Base-by-base conservation (phyloP, 208 protist genomes). In the Leishmania turanica region DNA sequence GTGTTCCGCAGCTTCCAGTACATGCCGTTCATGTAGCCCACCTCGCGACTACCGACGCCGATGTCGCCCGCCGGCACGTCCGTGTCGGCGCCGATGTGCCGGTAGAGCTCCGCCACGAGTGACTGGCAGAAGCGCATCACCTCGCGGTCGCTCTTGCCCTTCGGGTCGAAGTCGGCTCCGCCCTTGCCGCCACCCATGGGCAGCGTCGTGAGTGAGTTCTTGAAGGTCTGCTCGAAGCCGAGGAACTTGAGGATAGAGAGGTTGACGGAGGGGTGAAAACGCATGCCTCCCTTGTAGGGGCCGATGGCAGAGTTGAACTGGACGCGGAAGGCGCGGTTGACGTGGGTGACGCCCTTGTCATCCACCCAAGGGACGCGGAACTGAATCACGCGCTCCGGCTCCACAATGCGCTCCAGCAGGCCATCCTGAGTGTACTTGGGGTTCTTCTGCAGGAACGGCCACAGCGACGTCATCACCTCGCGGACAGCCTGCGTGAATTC, bases 141-240 rank as follows among this genome's bases (percentile, higher is more conserved):
- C 87, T 99, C 98, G 40, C 47, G 56, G 75, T 99, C 95, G 68
- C 89, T 95, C 88, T 98, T 98, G 68, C 98, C 97, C 84, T 98
- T 96, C 7, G 96, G 95, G 81, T 99, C 93, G 81, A 99, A 99
- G 88, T 99, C 97, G 31, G 95, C 96, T 47, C 97, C 96, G 70
- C 98, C 98, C 88, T 99, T 99, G 70, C 88, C 96, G 75, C 96
- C 97, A 42, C 97, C 97, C 86, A 99, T 96, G 37, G 96, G 94
- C 40, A 99, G 88, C 58, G 88, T 93, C 68, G 97, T 99, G 34
- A 99, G 90, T 34, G 96, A 89, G 84, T 99, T 99, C 88, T 99
- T 99, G 80, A 99, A 98, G 73, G 89, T 98, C 88, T 99, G 97
- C 87, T 99, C 97, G 84, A 99, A 99, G 75, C 95, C 98, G n/a